Evolutionary conservation across 208 protist species (phyloP).

Genomic region (Naegleria gruberi): DNA sequence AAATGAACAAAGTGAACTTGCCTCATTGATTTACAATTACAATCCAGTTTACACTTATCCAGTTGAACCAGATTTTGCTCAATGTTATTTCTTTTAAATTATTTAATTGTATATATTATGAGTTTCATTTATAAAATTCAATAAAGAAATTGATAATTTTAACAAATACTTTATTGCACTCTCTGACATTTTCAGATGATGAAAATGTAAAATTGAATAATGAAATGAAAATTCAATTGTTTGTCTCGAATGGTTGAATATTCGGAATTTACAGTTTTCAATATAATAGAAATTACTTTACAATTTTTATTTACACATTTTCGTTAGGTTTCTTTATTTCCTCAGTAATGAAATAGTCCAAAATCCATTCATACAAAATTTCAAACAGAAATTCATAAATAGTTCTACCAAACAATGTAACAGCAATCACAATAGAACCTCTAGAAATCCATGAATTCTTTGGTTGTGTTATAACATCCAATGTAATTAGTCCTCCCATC

Average conservation of each 20-base stretch:
- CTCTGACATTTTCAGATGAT: too few species aligned
- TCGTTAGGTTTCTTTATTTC: not conserved
- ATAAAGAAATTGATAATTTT: too few species aligned
- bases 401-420: not conserved
- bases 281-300: too few species aligned
- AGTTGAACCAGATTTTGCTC: not conserved
- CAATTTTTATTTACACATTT: not conserved
- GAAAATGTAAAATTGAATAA: too few species aligned
- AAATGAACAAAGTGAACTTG: too few species aligned
- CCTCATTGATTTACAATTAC: constrained; percentile 5
- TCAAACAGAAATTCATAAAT: not conserved
- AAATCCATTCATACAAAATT: not conserved
- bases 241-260: too few species aligned
- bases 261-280: too few species aligned
- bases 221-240: too few species aligned
- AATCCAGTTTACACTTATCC: not conserved
- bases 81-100: not conserved
- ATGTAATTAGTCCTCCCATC: not conserved
- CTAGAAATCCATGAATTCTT: not conserved
- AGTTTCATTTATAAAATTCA: too few species aligned
- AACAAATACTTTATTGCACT: too few species aligned
- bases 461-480: not conserved
- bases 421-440: not conserved
- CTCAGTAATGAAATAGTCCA: not conserved
- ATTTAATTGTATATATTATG: too few species aligned